A percentile compares a stretch with the other conserved stretches of the same genome.
These are phyloP conservation scores for Monosporascus sp. DNA, from an alignment of 2,329 filamentous ascomycete genomes.

Conservation along the genomic window DNA sequence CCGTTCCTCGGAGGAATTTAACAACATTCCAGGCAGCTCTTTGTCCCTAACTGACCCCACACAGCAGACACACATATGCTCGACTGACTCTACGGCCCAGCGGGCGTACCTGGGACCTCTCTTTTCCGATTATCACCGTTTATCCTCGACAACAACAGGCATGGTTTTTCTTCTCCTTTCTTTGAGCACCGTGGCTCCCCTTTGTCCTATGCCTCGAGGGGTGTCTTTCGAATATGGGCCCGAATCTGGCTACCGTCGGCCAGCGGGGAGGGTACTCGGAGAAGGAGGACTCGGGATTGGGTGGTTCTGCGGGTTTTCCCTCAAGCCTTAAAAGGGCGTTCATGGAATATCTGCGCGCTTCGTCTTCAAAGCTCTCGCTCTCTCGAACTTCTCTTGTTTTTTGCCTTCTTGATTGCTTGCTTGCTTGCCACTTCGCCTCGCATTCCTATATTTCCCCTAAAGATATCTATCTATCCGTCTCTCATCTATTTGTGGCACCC, in stretches of 20 bases:
- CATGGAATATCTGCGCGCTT: conserved; percentile 20
- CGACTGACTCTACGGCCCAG: not conserved
- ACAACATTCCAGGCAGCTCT: conserved; percentile 22
- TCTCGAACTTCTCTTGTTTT: not conserved
- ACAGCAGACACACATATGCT: conserved; percentile 3
- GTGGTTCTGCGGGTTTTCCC: not conserved
- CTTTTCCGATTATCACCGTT: not conserved
- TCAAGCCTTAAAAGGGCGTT: conserved; percentile 1
- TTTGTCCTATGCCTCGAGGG: not conserved
- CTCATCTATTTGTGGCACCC: not conserved
- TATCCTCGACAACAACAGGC: not conserved
- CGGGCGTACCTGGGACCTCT: not conserved
- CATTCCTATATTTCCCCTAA: conserved; percentile 21
- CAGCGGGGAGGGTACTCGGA: not conserved
- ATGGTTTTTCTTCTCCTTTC: not conserved
- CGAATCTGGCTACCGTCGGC: not conserved
- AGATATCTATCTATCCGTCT: not conserved
- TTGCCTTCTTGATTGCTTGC: not conserved
- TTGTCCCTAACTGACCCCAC: conserved; percentile 12
- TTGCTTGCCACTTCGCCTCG: conserved; percentile 15
- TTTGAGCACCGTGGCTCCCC: not conserved
- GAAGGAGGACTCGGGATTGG: not conserved
- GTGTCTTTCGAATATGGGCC: not conserved
- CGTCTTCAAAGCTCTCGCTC: conserved; percentile 1
- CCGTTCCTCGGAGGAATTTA: conserved; percentile 15